These are phyloP conservation scores for Mesembryanthemum crystallinum DNA, from an alignment of 148 eudicot genomes.

Conservation along the genomic window DNA sequence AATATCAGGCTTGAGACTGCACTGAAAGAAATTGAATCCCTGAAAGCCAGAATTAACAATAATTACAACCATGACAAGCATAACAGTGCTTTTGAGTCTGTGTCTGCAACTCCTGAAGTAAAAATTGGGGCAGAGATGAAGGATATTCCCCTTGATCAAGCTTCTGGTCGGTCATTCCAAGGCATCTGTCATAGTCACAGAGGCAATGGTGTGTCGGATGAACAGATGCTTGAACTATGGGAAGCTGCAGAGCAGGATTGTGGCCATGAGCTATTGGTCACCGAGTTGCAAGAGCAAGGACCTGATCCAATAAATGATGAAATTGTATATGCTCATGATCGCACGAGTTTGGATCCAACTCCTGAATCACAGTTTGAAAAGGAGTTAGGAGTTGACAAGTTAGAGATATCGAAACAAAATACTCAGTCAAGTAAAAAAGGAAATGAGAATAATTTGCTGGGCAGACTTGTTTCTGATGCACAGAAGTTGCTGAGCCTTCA, in stretches of 20 bases:
- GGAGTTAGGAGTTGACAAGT: slow-evolving; percentile 70
- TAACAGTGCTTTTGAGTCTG: slow-evolving; percentile 29
- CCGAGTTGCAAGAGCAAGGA: slow-evolving; percentile 33
- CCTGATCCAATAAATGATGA: slow-evolving; percentile 31
- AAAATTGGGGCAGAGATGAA: slow-evolving; percentile 55
- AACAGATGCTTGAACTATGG: slow-evolving; percentile 84
- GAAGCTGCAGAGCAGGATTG: slow-evolving; percentile 53
- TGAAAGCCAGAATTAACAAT: slow-evolving; percentile 34
- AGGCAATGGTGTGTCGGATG: slow-evolving; percentile 43
- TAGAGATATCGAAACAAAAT: slow-evolving; percentile 37
- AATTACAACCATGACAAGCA: slow-evolving; percentile 21
- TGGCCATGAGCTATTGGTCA: slow-evolving; percentile 25
- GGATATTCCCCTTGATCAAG: slow-evolving; percentile 87
- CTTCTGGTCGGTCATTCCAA: slow-evolving; percentile 42
- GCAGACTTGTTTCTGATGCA: slow-evolving; percentile 65
- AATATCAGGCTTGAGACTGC: slow-evolving; percentile 41
- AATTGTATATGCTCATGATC: slow-evolving; percentile 29
- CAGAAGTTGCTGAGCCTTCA: slow-evolving; percentile 55
- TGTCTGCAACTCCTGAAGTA: slow-evolving; percentile 40
- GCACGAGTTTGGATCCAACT: slow-evolving; percentile 28
- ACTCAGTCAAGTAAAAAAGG: slow-evolving; percentile 29
- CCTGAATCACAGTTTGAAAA: slow-evolving; percentile 54
- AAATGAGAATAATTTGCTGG: slow-evolving; percentile 46
- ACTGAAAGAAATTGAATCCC: slow-evolving; percentile 41
- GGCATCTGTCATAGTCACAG: slow-evolving; percentile 44